A percentile compares a stretch with the other conserved stretches of the same genome.
Evolutionary conservation across 1,284 basidiomycete species (phyloP).

Genomic region (Cryptococcus sp.): DNA sequence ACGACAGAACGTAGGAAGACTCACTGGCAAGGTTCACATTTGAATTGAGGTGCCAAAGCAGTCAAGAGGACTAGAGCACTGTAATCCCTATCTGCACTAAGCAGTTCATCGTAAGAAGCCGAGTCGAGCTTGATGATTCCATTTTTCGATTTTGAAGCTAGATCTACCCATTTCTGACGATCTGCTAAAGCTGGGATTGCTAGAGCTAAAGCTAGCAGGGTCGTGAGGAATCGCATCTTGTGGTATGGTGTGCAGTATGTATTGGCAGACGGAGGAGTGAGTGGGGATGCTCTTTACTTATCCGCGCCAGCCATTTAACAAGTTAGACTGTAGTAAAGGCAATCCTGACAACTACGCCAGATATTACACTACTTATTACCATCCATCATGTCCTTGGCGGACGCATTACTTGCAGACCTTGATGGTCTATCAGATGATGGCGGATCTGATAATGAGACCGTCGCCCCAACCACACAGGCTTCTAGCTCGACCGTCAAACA

Average conservation of each 20-base stretch:
- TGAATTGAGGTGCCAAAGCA: conserved; percentile 70
- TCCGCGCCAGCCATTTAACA: too few relatives aligned
- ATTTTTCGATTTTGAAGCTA: conserved; percentile 62
- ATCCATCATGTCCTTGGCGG: conserved; percentile 46
- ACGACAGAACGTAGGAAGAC: conserved; percentile 6
- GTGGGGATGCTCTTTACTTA: too few relatives aligned
- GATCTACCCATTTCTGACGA: conserved; percentile 44
- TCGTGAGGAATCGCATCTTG: conserved; percentile 22
- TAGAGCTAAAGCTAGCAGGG: conserved; percentile 15
- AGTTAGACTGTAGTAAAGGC: too few relatives aligned
- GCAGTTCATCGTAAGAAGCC: conserved; percentile 66
- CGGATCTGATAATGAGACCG: conserved; percentile 16
- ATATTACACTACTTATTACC: too few relatives aligned
- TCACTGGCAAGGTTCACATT: conserved; percentile 53
- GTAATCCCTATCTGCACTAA: conserved; percentile 66
- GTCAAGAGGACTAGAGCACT: conserved; percentile 78
- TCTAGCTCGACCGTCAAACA: not conserved
- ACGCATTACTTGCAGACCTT: conserved; percentile 48
- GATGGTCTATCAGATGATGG: conserved; percentile 48
- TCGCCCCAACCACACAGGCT: conserved; percentile 11
- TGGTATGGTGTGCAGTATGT: too few relatives aligned
- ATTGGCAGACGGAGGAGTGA: too few relatives aligned
- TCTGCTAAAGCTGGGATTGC: conserved; percentile 17
- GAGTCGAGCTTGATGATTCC: conserved; percentile 77
- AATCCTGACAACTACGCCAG: too few relatives aligned